Percentiles rank a stretch among this genome's conserved stretches.
These are phyloP conservation scores for Sporormia fimetaria DNA, from an alignment of 495 filamentous ascomycete genomes.

Conservation along the genomic window DNA sequence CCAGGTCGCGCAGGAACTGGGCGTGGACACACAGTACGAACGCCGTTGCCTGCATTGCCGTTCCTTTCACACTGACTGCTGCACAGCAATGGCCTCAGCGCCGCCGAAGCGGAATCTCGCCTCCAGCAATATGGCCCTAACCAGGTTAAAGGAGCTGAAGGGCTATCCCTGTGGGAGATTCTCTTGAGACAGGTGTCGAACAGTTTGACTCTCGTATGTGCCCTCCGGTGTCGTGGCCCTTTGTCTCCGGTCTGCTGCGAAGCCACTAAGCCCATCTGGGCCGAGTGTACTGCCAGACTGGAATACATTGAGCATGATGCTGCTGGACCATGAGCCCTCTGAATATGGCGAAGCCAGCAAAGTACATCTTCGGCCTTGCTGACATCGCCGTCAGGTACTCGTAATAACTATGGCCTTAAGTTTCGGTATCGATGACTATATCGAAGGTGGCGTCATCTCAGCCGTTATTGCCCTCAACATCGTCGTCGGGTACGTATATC, in stretches of 20 bases:
- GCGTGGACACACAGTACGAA: constrained; percentile 16
- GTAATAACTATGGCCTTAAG: constrained; percentile 24
- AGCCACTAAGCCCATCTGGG: too few species aligned
- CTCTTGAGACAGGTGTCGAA: constrained; percentile 27
- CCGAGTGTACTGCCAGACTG: too few species aligned
- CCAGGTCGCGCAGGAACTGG: constrained; percentile 19
- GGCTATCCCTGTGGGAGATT: constrained; percentile 28
- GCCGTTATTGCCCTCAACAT: constrained; percentile 68
- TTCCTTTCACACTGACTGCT: constrained; percentile 3
- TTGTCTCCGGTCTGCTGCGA: too few species aligned
- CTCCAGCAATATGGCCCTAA: constrained; percentile 24
- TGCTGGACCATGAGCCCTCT: too few species aligned
- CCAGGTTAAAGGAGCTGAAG: constrained; percentile 27
- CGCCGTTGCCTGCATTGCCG: neutral
- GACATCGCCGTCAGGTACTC: constrained; percentile 14
- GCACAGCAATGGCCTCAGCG: constrained; percentile 19
- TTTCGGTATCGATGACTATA: constrained; percentile 23
- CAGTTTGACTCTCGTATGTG: constrained; percentile 23
- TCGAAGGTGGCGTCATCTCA: constrained; percentile 25
- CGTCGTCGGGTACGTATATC: constrained; percentile 42
- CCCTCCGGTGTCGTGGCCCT: neutral
- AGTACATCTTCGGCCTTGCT: neutral
- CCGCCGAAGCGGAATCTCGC: constrained; percentile 23
- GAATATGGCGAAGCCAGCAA: too few species aligned
- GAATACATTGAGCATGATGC: too few species aligned